Conservation (phyloP, 1,284 basidiomycete genomes). For the Takashimella koratensis region DNA sequence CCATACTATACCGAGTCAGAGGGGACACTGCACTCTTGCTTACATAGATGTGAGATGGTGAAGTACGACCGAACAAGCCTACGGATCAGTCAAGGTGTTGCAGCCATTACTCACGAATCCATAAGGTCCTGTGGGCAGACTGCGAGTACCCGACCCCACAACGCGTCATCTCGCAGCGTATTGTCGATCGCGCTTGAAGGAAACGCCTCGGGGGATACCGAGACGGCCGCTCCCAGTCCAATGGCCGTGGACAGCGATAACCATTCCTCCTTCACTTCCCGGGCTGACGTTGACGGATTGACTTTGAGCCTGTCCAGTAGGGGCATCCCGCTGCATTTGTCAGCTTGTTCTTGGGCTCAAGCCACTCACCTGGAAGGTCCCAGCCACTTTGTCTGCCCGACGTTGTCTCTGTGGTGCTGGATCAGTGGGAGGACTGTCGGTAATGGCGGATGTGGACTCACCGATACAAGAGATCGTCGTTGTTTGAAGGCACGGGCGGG, state of each 20-base stretch:
- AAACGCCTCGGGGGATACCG: neutral
- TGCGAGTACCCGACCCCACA: slow-evolving; percentile 25
- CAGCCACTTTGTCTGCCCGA: slow-evolving; percentile 36
- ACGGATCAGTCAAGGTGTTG: neutral
- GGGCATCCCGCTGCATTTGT: slow-evolving; percentile 29
- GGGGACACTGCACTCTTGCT: slow-evolving; percentile 3
- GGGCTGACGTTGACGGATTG: slow-evolving; percentile 7
- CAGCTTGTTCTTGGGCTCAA: neutral
- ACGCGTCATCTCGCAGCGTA: neutral
- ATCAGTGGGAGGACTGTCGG: too few relatives aligned
- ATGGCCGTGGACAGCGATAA: slow-evolving; percentile 32
- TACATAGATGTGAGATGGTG: slow-evolving; percentile 32
- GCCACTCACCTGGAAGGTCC: slow-evolving; percentile 25
- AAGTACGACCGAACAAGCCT: slow-evolving; percentile 33
- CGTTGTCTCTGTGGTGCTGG: slow-evolving; percentile 25
- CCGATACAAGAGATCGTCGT: slow-evolving; percentile 26
- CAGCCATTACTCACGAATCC: slow-evolving; percentile 10
- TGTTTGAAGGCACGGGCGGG: slow-evolving; percentile 8
- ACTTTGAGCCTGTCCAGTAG: slow-evolving; percentile 30
- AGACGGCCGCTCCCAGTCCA: slow-evolving; percentile 15
- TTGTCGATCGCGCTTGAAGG: neutral
- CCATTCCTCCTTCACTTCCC: slow-evolving; percentile 29
- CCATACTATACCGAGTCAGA: slow-evolving; percentile 22
- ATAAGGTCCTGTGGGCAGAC: slow-evolving; percentile 26
- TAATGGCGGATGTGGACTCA: slow-evolving; percentile 5